These are phyloP conservation scores for Trametes coccinea DNA, from an alignment of 768 basidiomycete species.

Conservation along the genomic window DNA sequence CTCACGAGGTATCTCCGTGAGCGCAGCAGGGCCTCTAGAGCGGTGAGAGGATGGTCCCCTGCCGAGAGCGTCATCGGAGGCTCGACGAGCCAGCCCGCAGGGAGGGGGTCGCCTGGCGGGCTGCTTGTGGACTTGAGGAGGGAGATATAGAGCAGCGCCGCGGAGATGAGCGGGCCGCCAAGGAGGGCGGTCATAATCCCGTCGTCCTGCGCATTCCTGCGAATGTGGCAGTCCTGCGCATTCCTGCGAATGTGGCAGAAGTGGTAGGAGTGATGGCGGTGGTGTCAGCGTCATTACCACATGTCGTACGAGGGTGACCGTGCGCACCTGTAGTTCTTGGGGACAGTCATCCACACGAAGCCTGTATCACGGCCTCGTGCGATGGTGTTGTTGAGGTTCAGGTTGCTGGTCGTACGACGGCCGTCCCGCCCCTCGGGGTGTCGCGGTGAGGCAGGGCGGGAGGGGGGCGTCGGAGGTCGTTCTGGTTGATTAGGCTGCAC, in stretches of 20 bases:
- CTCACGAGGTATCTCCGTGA: constrained; percentile 79
- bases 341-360: constrained; percentile 89
- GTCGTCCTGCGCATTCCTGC: constrained; percentile 80
- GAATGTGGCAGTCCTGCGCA: constrained; percentile 50
- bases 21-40: constrained; percentile 55
- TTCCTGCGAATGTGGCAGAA: constrained; percentile 46
- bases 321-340: constrained; percentile 78
- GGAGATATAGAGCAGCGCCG: constrained; percentile 62
- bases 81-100: constrained; percentile 78
- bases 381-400: constrained; percentile 23
- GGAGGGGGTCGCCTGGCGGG: constrained; percentile 39
- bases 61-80: constrained; percentile 54
- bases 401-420: constrained; percentile 37
- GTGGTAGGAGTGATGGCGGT: neutral
- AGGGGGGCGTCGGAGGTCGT: constrained; percentile 15
- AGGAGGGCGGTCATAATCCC: constrained; percentile 82
- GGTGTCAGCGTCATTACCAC: constrained; percentile 3
- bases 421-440: constrained; percentile 47
- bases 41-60: constrained; percentile 37
- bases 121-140: constrained; percentile 31
- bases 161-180: constrained; percentile 79
- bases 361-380: constrained; percentile 55
- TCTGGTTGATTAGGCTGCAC: constrained; percentile 15
- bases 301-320: neutral
- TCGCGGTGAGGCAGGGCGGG: constrained; percentile 42